Base-by-base conservation (phyloP, 2,329 filamentous ascomycete genomes). In the Leptographium procerum region DNA sequence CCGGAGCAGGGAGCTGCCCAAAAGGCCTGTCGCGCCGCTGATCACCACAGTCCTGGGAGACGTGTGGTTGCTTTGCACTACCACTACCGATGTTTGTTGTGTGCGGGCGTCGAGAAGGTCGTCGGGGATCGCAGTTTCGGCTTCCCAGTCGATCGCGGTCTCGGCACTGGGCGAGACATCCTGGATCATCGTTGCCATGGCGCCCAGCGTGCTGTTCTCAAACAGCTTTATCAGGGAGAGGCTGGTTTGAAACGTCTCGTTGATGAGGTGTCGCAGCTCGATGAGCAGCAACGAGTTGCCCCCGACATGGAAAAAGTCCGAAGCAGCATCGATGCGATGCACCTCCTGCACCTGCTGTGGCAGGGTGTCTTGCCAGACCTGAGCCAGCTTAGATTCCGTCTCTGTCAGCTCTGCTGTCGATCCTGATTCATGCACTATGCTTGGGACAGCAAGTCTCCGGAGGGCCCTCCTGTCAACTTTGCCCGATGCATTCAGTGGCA, bases 101-200 rank as follows among this genome's bases (percentile, higher is more conserved):
- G n/a, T n/a, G n/a, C n/a, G n/a, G n/a, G n/a, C n/a, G n/a, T n/a
- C n/a, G 29, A 34, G 14, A 19, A 11, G 2, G n/a, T 19, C 33
- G n/a, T 22, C 13, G n/a, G 52, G 19, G 16, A 40, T 22, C 3
- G 4, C 11, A 4, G 52, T 66, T 40, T 70, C 66, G 4, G n/a
- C 26, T 5, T 65, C 64, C 68, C 69, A 70, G 60, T 68, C 64
- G 22, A 67, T 62, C 6, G 58, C 3, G 22, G n/a, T n/a, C n/a
- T 40, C 24, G 22, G 22, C 29, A 7, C 34, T n/a, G 19, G 60
- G 58, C 28, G 64, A 60, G 45, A 75, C 65, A 19, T 61, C 58
- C 4, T 59, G 57, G 1, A n/a, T n/a, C n/a, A n/a, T n/a, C n/a
- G n/a, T n/a, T n/a, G 75, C 71, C 74, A 81, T 77, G 1, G 45